phyloP scores from a whole-genome alignment of 2,329 filamentous ascomycete genomes.

The Arthroderma sp. region DNA sequence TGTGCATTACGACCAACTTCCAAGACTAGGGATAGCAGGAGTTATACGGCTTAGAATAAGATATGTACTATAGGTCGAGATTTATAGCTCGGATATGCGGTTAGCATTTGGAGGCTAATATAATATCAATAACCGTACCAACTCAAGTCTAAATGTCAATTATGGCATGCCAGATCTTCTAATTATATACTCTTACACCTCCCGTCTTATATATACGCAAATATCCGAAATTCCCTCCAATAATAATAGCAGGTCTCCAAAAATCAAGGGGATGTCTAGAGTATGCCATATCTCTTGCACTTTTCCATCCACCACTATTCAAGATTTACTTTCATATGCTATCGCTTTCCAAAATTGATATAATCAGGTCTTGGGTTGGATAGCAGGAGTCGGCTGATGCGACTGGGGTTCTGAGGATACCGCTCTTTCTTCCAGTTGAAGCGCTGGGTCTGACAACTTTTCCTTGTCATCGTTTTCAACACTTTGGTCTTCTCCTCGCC shows the following conservation, averaged over 20 bases:
- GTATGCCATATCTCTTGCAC: not conserved
- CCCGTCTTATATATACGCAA: not conserved
- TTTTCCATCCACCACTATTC: too few species aligned
- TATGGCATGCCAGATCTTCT: not conserved
- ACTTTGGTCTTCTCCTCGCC: slow-evolving; percentile 47
- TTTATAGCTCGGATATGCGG: not conserved
- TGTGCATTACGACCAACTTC: not conserved
- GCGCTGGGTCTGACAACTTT: not conserved
- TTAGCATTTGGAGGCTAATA: not conserved
- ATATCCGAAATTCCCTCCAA: not conserved
- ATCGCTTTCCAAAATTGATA: not conserved
- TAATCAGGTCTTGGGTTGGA: not conserved
- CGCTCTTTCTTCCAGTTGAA: not conserved
- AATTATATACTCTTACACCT: not conserved
- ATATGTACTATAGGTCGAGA: slow-evolving; percentile 1
- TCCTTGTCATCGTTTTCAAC: not conserved
- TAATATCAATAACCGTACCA: not conserved
- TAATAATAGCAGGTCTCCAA: not conserved
- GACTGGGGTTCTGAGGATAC: not conserved
- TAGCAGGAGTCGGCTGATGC: not conserved
- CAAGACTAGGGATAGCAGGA: not conserved
- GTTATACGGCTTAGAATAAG: slow-evolving; percentile 4
- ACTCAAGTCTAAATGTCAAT: not conserved
- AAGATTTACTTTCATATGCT: too few species aligned
- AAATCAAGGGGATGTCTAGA: not conserved